Evolutionary conservation across 78 protist species (phyloP).

Genomic region (Planoprotostelium fungivorum): DNA sequence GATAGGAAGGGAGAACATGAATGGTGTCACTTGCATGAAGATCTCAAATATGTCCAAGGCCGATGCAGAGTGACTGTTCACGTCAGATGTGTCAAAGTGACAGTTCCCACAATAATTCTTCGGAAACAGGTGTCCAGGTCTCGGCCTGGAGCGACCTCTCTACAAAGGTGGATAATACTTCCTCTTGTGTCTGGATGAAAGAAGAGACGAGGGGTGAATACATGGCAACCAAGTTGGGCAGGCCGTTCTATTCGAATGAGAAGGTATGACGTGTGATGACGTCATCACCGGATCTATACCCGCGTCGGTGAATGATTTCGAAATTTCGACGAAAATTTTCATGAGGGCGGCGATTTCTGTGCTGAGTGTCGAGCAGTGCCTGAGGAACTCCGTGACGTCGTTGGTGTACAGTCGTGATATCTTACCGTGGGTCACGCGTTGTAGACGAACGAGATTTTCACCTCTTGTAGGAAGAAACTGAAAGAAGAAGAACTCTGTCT

Average conservation of each 20-base stretch:
- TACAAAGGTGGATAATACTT: neutral
- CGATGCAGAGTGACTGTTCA: neutral
- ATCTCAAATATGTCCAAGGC: neutral
- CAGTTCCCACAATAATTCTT: neutral
- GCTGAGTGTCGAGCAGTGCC: neutral
- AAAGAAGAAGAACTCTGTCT: neutral
- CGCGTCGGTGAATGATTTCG: neutral
- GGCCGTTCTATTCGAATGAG: neutral
- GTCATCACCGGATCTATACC: neutral
- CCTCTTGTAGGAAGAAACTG: neutral
- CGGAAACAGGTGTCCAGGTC: neutral
- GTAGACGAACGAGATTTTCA: neutral
- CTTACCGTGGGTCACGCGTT: neutral
- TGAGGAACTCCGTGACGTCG: neutral
- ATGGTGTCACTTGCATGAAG: neutral
- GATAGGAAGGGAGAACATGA: neutral
- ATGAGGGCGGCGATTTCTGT: neutral
- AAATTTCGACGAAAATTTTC: neutral
- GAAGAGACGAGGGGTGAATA: neutral
- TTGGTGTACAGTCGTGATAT: neutral
- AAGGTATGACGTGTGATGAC: neutral
- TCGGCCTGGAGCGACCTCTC: neutral
- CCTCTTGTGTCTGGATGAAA: neutral
- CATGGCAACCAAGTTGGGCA: neutral
- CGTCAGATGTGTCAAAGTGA: neutral